These are phyloP conservation scores for Sisymbrium irio DNA, from an alignment of 345 rosid genomes.

Conservation along the genomic window DNA sequence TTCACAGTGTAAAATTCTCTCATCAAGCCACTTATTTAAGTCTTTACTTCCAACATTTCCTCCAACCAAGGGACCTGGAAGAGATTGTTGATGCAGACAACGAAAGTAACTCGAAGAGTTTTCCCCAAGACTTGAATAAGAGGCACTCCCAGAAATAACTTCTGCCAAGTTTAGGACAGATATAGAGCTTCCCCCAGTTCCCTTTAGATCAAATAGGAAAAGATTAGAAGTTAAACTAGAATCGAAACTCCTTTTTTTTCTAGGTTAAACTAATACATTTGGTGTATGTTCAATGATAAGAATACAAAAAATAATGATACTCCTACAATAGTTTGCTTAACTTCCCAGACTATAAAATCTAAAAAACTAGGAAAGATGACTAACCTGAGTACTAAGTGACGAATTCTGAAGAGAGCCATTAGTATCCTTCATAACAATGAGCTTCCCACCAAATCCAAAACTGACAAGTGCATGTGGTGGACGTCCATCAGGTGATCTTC, in stretches of 20 bases:
- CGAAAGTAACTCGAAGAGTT: slow-evolving; percentile 55
- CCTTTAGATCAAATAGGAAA: slow-evolving; percentile 50
- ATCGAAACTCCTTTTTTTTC: not conserved
- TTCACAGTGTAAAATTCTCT: slow-evolving; percentile 64
- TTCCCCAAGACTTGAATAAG: slow-evolving; percentile 41
- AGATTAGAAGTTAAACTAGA: slow-evolving; percentile 23
- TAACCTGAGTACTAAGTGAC: slow-evolving; percentile 75
- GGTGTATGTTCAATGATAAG: not conserved
- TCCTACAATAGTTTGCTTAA: not conserved
- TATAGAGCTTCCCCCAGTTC: slow-evolving; percentile 47
- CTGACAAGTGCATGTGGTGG: slow-evolving; percentile 90
- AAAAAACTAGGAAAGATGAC: slow-evolving; percentile 17
- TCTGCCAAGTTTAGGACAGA: slow-evolving; percentile 79
- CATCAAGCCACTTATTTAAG: slow-evolving; percentile 93
- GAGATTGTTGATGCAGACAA: slow-evolving; percentile 66
- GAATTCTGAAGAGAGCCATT: slow-evolving; percentile 43
- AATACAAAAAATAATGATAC: not conserved
- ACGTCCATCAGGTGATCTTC: slow-evolving; percentile 89
- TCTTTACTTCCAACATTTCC: slow-evolving; percentile 90
- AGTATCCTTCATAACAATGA: slow-evolving; percentile 69
- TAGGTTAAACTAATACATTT: not conserved
- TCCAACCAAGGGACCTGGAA: slow-evolving; percentile 95
- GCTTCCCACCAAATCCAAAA: slow-evolving; percentile 99
- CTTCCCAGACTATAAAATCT: not conserved
- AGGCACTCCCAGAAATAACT: slow-evolving; percentile 46